Evolutionary conservation across 2,329 filamentous ascomycete genomes (phyloP), one percentile per base, ranked within the genome.

Genomic region (Ophiocordyceps camponoti-rufipedis): DNA sequence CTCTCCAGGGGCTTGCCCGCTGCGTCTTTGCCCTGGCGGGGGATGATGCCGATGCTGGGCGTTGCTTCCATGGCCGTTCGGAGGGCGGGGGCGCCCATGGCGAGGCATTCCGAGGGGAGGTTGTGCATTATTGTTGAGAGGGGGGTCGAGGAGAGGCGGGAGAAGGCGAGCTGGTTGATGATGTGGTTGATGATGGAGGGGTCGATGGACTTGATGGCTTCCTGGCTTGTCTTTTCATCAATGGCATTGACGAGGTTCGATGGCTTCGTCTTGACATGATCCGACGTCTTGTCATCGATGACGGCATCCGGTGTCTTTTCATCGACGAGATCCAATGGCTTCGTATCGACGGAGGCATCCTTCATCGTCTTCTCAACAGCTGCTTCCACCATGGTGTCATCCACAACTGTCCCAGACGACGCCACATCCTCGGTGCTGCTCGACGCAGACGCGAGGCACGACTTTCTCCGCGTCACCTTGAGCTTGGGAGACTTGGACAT

Each of bases 161-260:
- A 95, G 62, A 85, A 98, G 31, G 91, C 91, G 29, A 98, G 75
- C 64, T 98, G 91, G 63, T 96, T 96, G 59, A 91, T 75, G 50
- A 94, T 79, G 58, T 98, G 91, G 62, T 95, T 94, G 54, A 74
- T 74, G 51, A 91, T 59, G 29, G 59, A 51, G 18, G 64, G 61
- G 45, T 69, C 62, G 40, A 67, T 13, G 19, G 19, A 4, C 18
- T 6, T 4, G 12, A 46, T 40, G 23, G 23, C 5, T 23, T 23
- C 23, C 23, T 19, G 28, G 33, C 8, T 51, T 42, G 49, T 55
- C 54, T 46, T 54, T n/a, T n/a, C n/a, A n/a, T n/a, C n/a, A n/a
- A n/a, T n/a, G 16, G 19, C n/a, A 7, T 19, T 23, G 23, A 23
- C 23, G 23, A 23, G 23, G 23, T 23, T 23, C 3, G 23, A 23